These are phyloP conservation scores for Heritiera fomes DNA, from an alignment of 345 rosid species.

Conservation along the genomic window DNA sequence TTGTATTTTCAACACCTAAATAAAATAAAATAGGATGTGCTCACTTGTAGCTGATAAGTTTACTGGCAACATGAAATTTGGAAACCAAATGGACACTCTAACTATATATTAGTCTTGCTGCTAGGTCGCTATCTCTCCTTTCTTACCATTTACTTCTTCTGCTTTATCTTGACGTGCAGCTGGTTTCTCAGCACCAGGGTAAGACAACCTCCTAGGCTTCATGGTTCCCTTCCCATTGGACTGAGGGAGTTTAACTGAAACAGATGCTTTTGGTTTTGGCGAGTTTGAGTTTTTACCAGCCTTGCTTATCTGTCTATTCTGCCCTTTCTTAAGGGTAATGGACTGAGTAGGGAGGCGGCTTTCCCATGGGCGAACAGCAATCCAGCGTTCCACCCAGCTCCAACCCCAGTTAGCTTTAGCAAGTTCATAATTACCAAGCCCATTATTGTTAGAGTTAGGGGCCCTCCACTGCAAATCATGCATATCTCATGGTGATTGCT, in stretches of 20 bases:
- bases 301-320: conserved; percentile 46
- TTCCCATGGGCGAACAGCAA: conserved; percentile 95
- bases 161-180: conserved; percentile 29
- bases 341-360: conserved; percentile 48
- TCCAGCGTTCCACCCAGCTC: conserved; percentile 99
- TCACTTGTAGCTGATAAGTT: neutral
- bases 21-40: neutral
- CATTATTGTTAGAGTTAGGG: conserved; percentile 47
- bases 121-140: conserved; percentile 25
- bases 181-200: conserved; percentile 54
- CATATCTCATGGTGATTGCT: conserved; percentile 7
- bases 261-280: conserved; percentile 51
- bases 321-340: conserved; percentile 54
- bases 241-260: conserved; percentile 43
- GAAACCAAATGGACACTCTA: neutral
- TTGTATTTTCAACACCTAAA: neutral
- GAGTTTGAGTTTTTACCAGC: conserved; percentile 40
- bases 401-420: conserved; percentile 91
- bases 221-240: conserved; percentile 41
- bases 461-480: conserved; percentile 75
- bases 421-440: conserved; percentile 51
- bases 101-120: neutral
- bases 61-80: neutral
- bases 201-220: conserved; percentile 68
- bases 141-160: conserved; percentile 27